Evolutionary conservation across 2,329 filamentous ascomycete species (phyloP).

Genomic region (Coniochaeta prunicola): DNA sequence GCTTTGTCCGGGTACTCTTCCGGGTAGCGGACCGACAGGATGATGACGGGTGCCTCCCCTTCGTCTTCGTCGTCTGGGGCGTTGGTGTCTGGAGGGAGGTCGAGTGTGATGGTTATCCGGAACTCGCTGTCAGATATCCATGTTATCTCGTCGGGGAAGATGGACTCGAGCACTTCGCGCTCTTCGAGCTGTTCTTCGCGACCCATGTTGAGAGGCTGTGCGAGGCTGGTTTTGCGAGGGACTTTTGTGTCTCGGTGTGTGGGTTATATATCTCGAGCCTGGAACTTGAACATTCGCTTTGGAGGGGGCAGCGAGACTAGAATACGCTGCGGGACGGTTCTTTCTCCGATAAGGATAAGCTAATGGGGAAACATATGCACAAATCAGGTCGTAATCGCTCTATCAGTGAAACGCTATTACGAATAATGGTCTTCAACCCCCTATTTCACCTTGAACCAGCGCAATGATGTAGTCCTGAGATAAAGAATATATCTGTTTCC

Average conservation of each 20-base stretch:
- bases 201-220: conserved; percentile 39
- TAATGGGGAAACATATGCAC: neutral
- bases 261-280: neutral
- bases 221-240: neutral
- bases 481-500: neutral
- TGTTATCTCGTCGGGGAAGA: conserved; percentile 96
- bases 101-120: conserved; percentile 78
- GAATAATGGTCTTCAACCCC: neutral
- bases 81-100: conserved; percentile 43
- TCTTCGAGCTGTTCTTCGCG: conserved; percentile 91
- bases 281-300: neutral
- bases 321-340: neutral
- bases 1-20: conserved; percentile 83
- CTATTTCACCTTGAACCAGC: neutral
- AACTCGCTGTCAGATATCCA: conserved; percentile 89
- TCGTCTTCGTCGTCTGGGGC: conserved; percentile 28
- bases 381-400: neutral
- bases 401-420: neutral
- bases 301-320: neutral
- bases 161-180: conserved; percentile 94
- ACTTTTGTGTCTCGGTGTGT: neutral
- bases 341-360: neutral
- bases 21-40: conserved; percentile 85
- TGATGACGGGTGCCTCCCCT: conserved; percentile 60
- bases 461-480: no score